Conservation (phyloP, 768 basidiomycete genomes). For the Suillus lakei region DNA sequence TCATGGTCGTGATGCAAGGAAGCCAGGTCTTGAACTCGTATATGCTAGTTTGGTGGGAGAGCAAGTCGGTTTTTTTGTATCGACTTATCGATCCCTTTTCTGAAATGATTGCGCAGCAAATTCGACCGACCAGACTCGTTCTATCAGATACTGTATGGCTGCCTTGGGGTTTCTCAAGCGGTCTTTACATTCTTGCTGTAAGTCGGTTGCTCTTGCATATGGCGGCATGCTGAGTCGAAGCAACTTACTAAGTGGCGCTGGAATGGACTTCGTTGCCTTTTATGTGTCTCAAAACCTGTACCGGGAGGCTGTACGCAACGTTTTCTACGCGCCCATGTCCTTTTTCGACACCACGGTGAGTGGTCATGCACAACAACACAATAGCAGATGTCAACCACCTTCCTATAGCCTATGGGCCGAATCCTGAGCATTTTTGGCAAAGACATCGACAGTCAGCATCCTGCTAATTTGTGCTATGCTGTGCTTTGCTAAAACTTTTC, state of each 20-base stretch:
- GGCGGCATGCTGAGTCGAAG: background rate
- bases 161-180: constrained; percentile 60
- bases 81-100: too few relatives aligned
- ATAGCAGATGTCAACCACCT: background rate
- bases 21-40: constrained; percentile 67
- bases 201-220: constrained; percentile 19
- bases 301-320: constrained; percentile 53
- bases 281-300: constrained; percentile 69
- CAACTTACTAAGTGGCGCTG: constrained; percentile 45
- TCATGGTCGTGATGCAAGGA: constrained; percentile 62
- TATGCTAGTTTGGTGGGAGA: too few relatives aligned
- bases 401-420: constrained; percentile 52
- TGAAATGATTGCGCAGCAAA: too few relatives aligned
- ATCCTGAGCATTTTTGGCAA: too few relatives aligned
- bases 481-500: too few relatives aligned
- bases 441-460: too few relatives aligned
- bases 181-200: constrained; percentile 63
- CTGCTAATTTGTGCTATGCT: too few relatives aligned
- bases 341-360: constrained; percentile 76
- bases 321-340: constrained; percentile 74
- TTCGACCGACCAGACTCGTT: too few relatives aligned
- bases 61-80: too few relatives aligned
- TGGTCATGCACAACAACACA: background rate
- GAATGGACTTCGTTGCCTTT: constrained; percentile 60
- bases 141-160: too few relatives aligned